Evolutionary conservation across 2,329 filamentous ascomycete species (phyloP).

Genomic region (Ophiocordyceps camponoti-floridani): DNA sequence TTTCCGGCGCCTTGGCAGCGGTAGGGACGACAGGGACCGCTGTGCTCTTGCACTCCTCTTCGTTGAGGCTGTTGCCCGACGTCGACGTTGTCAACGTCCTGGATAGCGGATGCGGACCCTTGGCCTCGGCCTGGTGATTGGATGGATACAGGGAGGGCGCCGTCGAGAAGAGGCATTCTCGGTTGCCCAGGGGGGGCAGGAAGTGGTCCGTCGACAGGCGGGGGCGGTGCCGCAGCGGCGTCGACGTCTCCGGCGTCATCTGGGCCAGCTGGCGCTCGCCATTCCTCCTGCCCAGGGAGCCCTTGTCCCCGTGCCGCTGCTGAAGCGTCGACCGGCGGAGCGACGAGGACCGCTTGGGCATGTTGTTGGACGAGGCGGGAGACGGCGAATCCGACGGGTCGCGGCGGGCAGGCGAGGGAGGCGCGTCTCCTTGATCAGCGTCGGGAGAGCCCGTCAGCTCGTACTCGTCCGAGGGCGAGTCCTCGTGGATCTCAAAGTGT

Average conservation of each 20-base stretch:
- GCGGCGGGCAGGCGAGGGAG: slow-evolving; percentile 11
- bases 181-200: slow-evolving; percentile 39
- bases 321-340: slow-evolving; percentile 76
- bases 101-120: slow-evolving; percentile 56
- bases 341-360: slow-evolving; percentile 56
- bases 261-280: slow-evolving; percentile 37
- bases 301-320: slow-evolving; percentile 57
- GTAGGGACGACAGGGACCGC: slow-evolving; percentile 4
- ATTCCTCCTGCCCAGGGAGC: slow-evolving; percentile 41
- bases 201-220: slow-evolving; percentile 69
- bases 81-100: slow-evolving; percentile 76
- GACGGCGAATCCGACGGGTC: slow-evolving; percentile 26
- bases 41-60: slow-evolving; percentile 35
- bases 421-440: slow-evolving; percentile 1
- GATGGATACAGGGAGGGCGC: slow-evolving; percentile 35
- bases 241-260: slow-evolving; percentile 32
- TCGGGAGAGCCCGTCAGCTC: slow-evolving; percentile 24
- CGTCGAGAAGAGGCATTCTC: slow-evolving; percentile 46
- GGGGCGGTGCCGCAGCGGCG: slow-evolving; percentile 44
- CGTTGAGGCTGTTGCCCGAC: slow-evolving; percentile 58
- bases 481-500: slow-evolving; percentile 35
- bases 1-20: slow-evolving; percentile 8
- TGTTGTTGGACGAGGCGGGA: slow-evolving; percentile 26
- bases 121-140: slow-evolving; percentile 27
- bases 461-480: slow-evolving; percentile 27